Evolutionary conservation across 73 alveolate species (phyloP).

Genomic region (Paramecium primaurelia): DNA sequence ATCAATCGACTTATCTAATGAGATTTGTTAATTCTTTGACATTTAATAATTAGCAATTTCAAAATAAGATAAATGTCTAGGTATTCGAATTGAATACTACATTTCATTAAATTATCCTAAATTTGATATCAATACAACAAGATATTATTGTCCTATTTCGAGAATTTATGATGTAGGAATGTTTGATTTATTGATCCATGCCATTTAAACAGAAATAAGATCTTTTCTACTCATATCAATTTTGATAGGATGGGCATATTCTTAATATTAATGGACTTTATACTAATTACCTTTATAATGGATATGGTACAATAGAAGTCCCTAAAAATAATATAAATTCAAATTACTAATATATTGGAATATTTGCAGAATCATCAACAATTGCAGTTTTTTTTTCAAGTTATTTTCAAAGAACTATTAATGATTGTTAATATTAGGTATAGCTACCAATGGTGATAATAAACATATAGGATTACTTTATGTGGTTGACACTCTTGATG

Average conservation of each 20-base stretch:
- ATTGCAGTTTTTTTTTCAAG: too few species aligned
- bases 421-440: too few species aligned
- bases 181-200: slow-evolving; percentile 4
- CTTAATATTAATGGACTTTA: neutral
- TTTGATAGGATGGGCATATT: neutral
- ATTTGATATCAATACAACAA: neutral
- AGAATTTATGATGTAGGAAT: slow-evolving; percentile 38
- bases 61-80: slow-evolving; percentile 21
- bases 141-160: slow-evolving; percentile 29
- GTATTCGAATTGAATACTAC: neutral
- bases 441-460: too few species aligned
- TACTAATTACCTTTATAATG: neutral
- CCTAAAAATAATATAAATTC: neutral
- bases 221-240: neutral
- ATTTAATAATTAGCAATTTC: neutral
- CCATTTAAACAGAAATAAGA: neutral
- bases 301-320: neutral
- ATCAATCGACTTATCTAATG: slow-evolving; percentile 12
- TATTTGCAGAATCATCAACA: slow-evolving; percentile 8
- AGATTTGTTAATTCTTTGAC: neutral
- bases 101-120: neutral
- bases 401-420: too few species aligned
- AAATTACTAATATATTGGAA: neutral
- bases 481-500: slow-evolving; percentile 12
- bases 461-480: slow-evolving; percentile 20